A percentile compares a stretch with the other conserved stretches of the same genome.
phyloP scores from a whole-genome alignment of 805 yeast genomes.

The Candida sonorensis region DNA sequence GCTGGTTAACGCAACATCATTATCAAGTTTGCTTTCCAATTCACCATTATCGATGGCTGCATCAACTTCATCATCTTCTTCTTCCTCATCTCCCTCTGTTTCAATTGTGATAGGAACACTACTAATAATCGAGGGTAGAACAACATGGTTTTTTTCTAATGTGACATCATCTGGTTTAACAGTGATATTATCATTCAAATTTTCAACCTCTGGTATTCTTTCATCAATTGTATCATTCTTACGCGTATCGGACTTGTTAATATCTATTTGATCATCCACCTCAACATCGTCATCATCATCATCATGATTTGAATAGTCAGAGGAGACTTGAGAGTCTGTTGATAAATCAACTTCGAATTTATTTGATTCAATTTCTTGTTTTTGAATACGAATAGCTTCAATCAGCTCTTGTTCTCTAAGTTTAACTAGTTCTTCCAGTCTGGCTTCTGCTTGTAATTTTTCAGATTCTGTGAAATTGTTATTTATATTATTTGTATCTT shows the following conservation, averaged over 20 bases:
- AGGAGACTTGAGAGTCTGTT: slow-evolving; percentile 13
- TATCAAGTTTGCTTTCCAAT: too few relatives aligned
- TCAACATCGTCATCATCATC: slow-evolving; percentile 2
- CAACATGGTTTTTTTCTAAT: too few relatives aligned
- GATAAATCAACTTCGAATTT: slow-evolving; percentile 10
- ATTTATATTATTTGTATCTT: too few relatives aligned
- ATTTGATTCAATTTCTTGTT: too few relatives aligned
- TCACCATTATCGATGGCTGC: slow-evolving; percentile 15
- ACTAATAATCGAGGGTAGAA: too few relatives aligned
- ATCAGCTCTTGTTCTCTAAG: slow-evolving; percentile 23
- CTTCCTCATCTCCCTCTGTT: slow-evolving; percentile 2
- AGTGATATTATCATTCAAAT: too few relatives aligned
- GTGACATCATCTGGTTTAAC: too few relatives aligned
- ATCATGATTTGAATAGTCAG: slow-evolving; percentile 4
- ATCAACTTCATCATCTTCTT: slow-evolving; percentile 14
- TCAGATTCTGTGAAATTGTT: slow-evolving; percentile 20
- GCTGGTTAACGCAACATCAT: too few relatives aligned
- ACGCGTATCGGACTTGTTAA: not conserved
- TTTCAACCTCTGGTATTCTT: too few relatives aligned
- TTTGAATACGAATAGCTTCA: slow-evolving; percentile 15
- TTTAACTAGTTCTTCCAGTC: slow-evolving; percentile 20
- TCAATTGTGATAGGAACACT: too few relatives aligned
- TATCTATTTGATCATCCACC: not conserved
- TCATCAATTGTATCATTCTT: too few relatives aligned
- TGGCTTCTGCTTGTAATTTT: slow-evolving; percentile 19